Base-by-base conservation (phyloP, 257 asterid genomes). In the Prunella vulgaris region DNA sequence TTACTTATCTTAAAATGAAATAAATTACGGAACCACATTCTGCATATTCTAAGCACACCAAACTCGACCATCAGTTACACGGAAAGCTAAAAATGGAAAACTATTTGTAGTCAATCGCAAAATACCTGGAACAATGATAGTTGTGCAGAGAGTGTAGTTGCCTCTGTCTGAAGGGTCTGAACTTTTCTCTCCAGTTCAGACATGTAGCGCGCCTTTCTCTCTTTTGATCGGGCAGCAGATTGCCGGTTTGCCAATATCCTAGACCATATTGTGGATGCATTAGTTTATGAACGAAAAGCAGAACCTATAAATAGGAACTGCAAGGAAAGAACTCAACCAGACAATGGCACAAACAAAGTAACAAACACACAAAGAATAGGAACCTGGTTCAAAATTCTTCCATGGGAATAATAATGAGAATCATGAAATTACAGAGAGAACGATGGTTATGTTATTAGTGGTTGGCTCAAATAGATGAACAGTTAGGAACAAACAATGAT, bases 181-280 rank as follows among this genome's bases (percentile, higher is more conserved):
- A 93, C 97, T 84, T 93, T 93, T 70, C 98, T 87, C 82, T 93
- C 98, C 27, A 91, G 91, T 68, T 88, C 97, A 63, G 96, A 85
- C 14, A 91, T 87, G 64, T 91, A 91, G 6, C 88, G 87, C 1
- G 96, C 86, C 71, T 91, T 91, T 64, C 97, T 85, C 78, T 91
- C 97, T 76, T 91, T 91, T 15, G 97, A 88, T 62, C 97, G 92
- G 67, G 97, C 93, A 70, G 97, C 97, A 74, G 96, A 91, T 68
- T 93, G 98, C 6, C 97, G 85, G 76, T 93, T 93, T 4, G 98
- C 98, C 83, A 93, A 83, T 70, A 90, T 93, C 84, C 98, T 93
- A 84, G 1, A 32, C 5, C 2, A 49, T 17, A 18, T 49, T 17
- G 2, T 48, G 24, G 10, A 17, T 48, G 56, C 52, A 44, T 49